Percentiles rank a stretch among this genome's conserved stretches.
phyloP scores from a whole-genome alignment of 1,284 basidiomycete species.

The Fomitopsis palustris region DNA sequence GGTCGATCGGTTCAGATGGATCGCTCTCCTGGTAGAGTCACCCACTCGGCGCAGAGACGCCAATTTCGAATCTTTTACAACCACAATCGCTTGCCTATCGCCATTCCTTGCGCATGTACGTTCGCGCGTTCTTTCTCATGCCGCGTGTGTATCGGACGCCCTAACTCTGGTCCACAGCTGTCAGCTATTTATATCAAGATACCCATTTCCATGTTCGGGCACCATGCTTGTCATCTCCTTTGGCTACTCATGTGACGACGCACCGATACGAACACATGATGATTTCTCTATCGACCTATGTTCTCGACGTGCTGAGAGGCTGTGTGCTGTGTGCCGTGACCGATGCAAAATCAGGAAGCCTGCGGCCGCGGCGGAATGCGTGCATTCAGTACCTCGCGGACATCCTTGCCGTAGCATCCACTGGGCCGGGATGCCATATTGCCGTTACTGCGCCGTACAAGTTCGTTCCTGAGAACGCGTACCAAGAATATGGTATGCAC shows the following conservation, averaged over 20 bases:
- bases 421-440: not conserved
- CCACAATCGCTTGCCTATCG: slow-evolving; percentile 1
- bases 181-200: slow-evolving; percentile 18
- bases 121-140: slow-evolving; percentile 13
- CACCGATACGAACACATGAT: slow-evolving; percentile 21
- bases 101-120: slow-evolving; percentile 16
- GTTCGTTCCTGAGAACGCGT: not conserved
- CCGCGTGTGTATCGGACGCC: not conserved
- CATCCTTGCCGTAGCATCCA: too few species aligned
- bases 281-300: slow-evolving; percentile 4
- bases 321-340: too few species aligned
- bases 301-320: not conserved
- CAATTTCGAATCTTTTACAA: slow-evolving; percentile 7
- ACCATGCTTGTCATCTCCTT: slow-evolving; percentile 4
- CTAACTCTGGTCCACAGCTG: not conserved
- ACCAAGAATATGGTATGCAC: not conserved
- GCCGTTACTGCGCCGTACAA: not conserved
- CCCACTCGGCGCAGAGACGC: slow-evolving; percentile 10
- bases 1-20: not conserved
- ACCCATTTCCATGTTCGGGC: slow-evolving; percentile 15
- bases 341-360: not conserved
- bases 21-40: slow-evolving; percentile 7
- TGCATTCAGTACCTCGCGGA: too few species aligned
- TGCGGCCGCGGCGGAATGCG: too few species aligned
- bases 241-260: slow-evolving; percentile 12